phyloP scores from a whole-genome alignment of 1,139 yeast species.

The Debaryomyces fabryi region DNA sequence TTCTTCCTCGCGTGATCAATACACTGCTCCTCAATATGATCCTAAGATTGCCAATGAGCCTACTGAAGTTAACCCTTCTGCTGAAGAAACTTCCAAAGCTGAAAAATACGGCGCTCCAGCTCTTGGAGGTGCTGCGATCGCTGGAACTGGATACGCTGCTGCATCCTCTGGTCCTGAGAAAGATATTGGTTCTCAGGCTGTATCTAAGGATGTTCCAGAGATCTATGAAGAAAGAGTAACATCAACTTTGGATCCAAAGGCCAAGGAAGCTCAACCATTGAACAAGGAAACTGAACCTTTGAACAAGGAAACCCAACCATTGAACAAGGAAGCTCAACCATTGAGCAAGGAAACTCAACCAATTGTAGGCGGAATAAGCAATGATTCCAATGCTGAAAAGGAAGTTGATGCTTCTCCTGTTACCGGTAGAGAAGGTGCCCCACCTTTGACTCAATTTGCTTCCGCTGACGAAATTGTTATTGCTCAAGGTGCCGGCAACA shows the following conservation, averaged over 20 bases:
- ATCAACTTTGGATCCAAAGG: slow-evolving; percentile 37
- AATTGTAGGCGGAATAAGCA: not conserved
- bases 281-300: not conserved
- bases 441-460: slow-evolving; percentile 14
- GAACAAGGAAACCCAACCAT: not conserved
- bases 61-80: slow-evolving; percentile 3
- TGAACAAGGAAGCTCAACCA: not conserved
- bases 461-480: slow-evolving; percentile 43
- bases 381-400: slow-evolving; percentile 15
- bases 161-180: not conserved
- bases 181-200: not conserved
- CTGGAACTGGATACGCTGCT: slow-evolving; percentile 10
- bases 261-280: slow-evolving; percentile 9
- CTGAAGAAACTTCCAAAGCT: slow-evolving; percentile 7
- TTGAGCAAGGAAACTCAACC: not conserved
- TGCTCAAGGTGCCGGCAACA: slow-evolving; percentile 37
- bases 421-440: slow-evolving; percentile 3
- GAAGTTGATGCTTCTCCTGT: slow-evolving; percentile 28
- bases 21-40: not conserved
- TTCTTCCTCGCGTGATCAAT: slow-evolving; percentile 3
- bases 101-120: slow-evolving; percentile 8
- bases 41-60: slow-evolving; percentile 1
- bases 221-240: slow-evolving; percentile 7
- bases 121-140: slow-evolving; percentile 9
- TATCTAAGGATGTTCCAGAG: not conserved